phyloP scores from a whole-genome alignment of 2,329 filamentous ascomycete genomes.

The Botrytis byssoidea region DNA sequence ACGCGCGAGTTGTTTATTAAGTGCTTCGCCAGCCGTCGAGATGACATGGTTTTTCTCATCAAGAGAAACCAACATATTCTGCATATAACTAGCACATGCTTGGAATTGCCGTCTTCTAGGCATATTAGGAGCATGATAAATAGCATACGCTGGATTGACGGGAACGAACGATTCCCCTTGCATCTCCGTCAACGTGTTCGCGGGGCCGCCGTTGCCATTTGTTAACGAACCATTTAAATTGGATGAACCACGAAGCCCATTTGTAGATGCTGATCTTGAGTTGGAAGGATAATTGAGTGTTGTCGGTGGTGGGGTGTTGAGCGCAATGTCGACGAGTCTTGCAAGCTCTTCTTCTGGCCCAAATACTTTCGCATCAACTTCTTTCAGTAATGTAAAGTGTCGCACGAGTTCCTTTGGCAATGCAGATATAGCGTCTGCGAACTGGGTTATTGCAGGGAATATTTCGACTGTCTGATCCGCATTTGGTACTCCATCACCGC shows the following conservation, averaged over 20 bases:
- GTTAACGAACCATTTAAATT: slow-evolving; percentile 35
- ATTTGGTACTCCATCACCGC: slow-evolving; percentile 36
- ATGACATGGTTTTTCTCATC: slow-evolving; percentile 99
- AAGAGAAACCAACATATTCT: slow-evolving; percentile 82
- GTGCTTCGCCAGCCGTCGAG: slow-evolving; percentile 84
- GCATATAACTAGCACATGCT: slow-evolving; percentile 73
- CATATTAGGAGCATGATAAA: slow-evolving; percentile 58
- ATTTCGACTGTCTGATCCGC: slow-evolving; percentile 60
- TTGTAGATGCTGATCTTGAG: slow-evolving; percentile 33
- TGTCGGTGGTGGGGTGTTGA: slow-evolving; percentile 49
- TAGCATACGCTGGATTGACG: slow-evolving; percentile 43
- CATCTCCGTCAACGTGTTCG: slow-evolving; percentile 25
- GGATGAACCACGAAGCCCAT: slow-evolving; percentile 32
- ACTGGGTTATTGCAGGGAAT: slow-evolving; percentile 67
- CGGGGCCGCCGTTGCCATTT: slow-evolving; percentile 35
- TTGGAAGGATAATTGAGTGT: slow-evolving; percentile 34
- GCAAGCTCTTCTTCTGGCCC: slow-evolving; percentile 80
- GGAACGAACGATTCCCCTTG: slow-evolving; percentile 19
- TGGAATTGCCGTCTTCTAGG: slow-evolving; percentile 72
- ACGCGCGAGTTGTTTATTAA: slow-evolving; percentile 79
- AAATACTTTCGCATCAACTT: slow-evolving; percentile 96
- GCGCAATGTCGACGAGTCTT: slow-evolving; percentile 67
- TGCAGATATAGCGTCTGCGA: slow-evolving; percentile 88
- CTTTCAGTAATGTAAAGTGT: slow-evolving; percentile 93
- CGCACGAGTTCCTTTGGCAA: slow-evolving; percentile 92